Base-by-base conservation (phyloP, 495 filamentous ascomycete species). In the Xylaria grammica region DNA sequence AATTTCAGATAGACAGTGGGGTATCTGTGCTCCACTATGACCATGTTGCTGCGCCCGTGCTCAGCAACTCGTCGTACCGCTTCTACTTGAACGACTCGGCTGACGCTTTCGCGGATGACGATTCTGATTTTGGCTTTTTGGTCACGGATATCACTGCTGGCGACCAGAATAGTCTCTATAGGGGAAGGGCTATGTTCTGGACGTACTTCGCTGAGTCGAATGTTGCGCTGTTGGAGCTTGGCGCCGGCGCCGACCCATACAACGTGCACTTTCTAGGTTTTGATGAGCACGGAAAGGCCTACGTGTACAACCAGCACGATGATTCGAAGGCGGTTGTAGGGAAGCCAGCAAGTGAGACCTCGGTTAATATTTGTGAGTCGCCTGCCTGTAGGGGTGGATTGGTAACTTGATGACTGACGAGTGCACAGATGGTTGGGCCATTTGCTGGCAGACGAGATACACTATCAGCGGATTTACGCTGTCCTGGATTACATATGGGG, bases 381-480 rank as follows among this genome's bases (percentile, higher is more conserved):
- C 55, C 26, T 46, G 13, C 42, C 42, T 40, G 40, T 46, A 59
- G 27, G 26, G 29, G 7, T 48, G 22, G 5, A 48, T 24, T 48
- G 27, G 27, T 59, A 19, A 59, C 27, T 32, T 32, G 40, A 48
- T 59, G 27, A 34, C 55, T 59, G 27, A 59, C 55, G 29, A 48
- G 40, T 59, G 4, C n/a, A 48, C 55, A 59, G 40, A 48, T 59
- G 55, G 55, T 48, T 59, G 42, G 42, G 55, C 29, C 27, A 48
- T 59, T 48, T 59, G 55, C 55, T 59, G 55, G 55, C 42, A 32
- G 42, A 59, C 55, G 27, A 59, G 27, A n/a, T 59, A 59, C 55
- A 59, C 42, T 34, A 15, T 48, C 34, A 36, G 8, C 55, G 55
- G 55, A 48, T 59, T 34, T 32, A 59, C 55, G 42, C 55, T 59